Base-by-base conservation (phyloP, 2,329 filamentous ascomycete genomes). In the Monilinia aucupariae region DNA sequence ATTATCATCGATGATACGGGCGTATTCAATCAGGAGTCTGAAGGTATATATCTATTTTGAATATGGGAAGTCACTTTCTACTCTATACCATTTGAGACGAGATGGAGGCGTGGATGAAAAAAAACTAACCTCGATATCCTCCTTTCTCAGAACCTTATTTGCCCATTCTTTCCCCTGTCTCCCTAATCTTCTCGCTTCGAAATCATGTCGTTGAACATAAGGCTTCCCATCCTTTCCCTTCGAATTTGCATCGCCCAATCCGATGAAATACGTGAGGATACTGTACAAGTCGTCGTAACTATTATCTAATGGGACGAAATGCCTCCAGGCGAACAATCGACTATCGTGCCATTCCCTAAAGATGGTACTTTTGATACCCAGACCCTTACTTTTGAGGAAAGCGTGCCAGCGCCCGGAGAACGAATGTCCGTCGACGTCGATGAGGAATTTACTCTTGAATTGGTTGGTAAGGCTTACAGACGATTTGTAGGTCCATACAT, bases 291-390 rank as follows among this genome's bases (percentile, higher is more conserved):
- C 90, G 43, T 82, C 77, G 70, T 87, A 92, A 1, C 85, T 82
- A 70, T 84, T 89, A 72, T 92, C 88, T 82, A 93, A 86, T 20
- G 90, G 90, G 2, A 92, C 86, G 69, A 90, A 93, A 74, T 94
- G 90, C 70, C 85, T 85, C 90, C 90, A 94, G 0, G 88, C 81
- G 2, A 91, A 78, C 1, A 93, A 78, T 3, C 90, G 81, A 51
- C 81, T 82, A 72, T 92, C 89, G 71, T 92, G 90, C 90, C 90
- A 94, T 73, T 94, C 90, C 25, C 83, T 81, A 76, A 87, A 94
- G 27, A 93, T 78, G 0, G 90, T 91, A 7, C 87, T 84, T 76
- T 93, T 94, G 76, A 94, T 84, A 0, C 88, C 88, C 10, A 92
- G 74, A 20, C 83, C 86, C 2, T 84, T 89, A 37, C 85, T 89